These are phyloP conservation scores for Penicillium sp. DNA, from an alignment of 2,329 filamentous ascomycete species.

Conservation along the genomic window DNA sequence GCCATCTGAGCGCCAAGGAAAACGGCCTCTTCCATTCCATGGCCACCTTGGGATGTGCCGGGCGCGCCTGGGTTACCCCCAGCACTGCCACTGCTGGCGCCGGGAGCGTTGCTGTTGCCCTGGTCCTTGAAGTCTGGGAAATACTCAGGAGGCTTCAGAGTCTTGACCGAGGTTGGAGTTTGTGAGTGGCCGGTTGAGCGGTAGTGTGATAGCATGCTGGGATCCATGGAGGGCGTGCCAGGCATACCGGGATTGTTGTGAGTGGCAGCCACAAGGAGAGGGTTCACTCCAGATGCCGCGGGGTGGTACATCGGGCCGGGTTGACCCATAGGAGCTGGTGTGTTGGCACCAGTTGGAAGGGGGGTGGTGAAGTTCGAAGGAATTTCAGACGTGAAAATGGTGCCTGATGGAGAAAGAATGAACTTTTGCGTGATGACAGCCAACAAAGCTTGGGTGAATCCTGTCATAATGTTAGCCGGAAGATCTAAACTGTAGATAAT, in stretches of 20 bases:
- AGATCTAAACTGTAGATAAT: neutral
- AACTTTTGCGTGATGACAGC: slow-evolving; percentile 77
- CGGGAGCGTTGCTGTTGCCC: slow-evolving; percentile 37
- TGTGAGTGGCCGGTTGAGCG: slow-evolving; percentile 64
- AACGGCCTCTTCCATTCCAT: slow-evolving; percentile 72
- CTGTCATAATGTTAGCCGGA: slow-evolving; percentile 43
- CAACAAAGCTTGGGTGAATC: slow-evolving; percentile 86
- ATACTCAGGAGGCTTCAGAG: slow-evolving; percentile 75
- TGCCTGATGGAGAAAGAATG: slow-evolving; percentile 86
- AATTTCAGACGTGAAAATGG: slow-evolving; percentile 95
- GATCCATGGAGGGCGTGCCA: slow-evolving; percentile 40
- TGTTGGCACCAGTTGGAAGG: slow-evolving; percentile 85
- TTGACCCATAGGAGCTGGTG: slow-evolving; percentile 54
- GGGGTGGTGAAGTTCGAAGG: slow-evolving; percentile 92
- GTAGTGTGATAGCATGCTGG: slow-evolving; percentile 43
- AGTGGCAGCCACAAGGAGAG: slow-evolving; percentile 86
- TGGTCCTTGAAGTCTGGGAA: slow-evolving; percentile 87
- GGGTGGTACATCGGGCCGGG: slow-evolving; percentile 55
- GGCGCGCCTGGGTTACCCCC: slow-evolving; percentile 33
- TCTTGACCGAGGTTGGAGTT: slow-evolving; percentile 81
- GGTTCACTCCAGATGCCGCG: slow-evolving; percentile 68
- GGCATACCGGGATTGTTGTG: slow-evolving; percentile 42
- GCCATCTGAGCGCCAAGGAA: slow-evolving; percentile 88
- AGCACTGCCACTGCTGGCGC: slow-evolving; percentile 37
- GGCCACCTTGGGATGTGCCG: slow-evolving; percentile 25